A percentile compares a stretch with the other conserved stretches of the same genome.
Conservation (phyloP, 257 asterid species). For the Nicotiana sylvestris region DNA sequence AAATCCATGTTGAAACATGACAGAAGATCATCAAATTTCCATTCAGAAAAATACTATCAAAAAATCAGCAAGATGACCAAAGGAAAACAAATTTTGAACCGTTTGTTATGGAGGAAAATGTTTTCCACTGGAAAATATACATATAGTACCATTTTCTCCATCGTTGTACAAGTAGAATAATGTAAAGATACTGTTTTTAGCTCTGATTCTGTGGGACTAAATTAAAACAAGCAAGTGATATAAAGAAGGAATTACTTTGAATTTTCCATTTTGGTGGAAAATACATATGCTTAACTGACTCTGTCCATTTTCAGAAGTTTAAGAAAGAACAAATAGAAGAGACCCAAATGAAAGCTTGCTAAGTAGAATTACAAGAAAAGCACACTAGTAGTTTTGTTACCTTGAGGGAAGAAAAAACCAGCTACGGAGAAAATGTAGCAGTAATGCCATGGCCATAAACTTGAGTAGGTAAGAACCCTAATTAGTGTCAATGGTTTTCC, state of each 20-base stretch:
- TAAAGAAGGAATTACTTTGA: background rate
- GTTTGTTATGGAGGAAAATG: background rate
- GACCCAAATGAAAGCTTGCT: background rate
- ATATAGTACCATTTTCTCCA: background rate
- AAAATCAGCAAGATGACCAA: background rate
- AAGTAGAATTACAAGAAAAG: background rate
- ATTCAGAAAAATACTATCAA: background rate
- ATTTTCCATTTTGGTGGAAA: background rate
- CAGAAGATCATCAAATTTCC: background rate
- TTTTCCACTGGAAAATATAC: background rate
- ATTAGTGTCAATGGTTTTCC: background rate
- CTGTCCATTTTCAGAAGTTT: background rate
- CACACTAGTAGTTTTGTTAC: slow-evolving; percentile 10
- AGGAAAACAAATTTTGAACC: background rate
- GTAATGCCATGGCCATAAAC: slow-evolving; percentile 24
- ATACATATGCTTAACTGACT: background rate
- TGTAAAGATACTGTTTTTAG: background rate
- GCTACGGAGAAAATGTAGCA: slow-evolving; percentile 18
- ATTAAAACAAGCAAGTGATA: background rate
- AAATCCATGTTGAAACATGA: background rate
- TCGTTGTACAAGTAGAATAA: background rate
- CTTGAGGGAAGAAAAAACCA: slow-evolving; percentile 26
- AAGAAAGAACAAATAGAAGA: background rate
- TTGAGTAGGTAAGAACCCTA: slow-evolving; percentile 14
- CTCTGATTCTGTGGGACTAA: background rate